phyloP scores from a whole-genome alignment of 139 green algal species.

The Chlorella sp. region DNA sequence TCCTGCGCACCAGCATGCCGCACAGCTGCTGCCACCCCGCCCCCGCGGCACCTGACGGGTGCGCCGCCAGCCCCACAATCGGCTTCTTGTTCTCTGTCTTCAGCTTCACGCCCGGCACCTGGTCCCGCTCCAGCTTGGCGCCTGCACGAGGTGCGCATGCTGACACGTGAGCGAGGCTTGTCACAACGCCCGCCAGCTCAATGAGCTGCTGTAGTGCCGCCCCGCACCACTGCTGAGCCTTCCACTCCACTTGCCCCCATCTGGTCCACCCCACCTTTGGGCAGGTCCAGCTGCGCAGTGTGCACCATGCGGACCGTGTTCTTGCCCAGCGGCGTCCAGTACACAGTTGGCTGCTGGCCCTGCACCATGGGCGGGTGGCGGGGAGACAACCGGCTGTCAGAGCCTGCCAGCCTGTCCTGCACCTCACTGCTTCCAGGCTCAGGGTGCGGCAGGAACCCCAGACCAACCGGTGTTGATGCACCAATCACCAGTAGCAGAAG shows the following conservation, averaged over 20 bases:
- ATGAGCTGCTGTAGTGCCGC: too few species aligned
- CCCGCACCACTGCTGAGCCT: too few species aligned
- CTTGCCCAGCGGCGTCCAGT: constrained; percentile 48
- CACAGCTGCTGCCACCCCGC: neutral
- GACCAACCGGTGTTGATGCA: too few species aligned
- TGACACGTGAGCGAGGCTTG: too few species aligned
- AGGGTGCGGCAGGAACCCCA: too few species aligned
- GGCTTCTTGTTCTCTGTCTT: constrained; percentile 57
- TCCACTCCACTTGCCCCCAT: too few species aligned
- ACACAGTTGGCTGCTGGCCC: constrained; percentile 35
- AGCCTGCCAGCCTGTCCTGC: neutral
- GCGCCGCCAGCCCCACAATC: constrained; percentile 43
- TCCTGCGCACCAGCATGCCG: neutral
- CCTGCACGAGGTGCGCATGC: neutral
- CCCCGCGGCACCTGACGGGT: constrained; percentile 8
- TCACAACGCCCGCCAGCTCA: too few species aligned
- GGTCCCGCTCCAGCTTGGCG: constrained; percentile 31
- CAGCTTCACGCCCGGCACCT: constrained; percentile 42
- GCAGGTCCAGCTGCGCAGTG: neutral
- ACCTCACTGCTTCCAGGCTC: neutral
- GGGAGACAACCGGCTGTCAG: neutral
- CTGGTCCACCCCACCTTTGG: constrained; percentile 1
- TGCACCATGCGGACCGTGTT: constrained; percentile 45
- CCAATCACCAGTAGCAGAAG: too few species aligned
- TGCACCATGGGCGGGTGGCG: neutral